Percentiles rank a stretch among this genome's conserved stretches.
phyloP scores from a whole-genome alignment of 2,329 filamentous ascomycete genomes.

The Scedosporium boydii region DNA sequence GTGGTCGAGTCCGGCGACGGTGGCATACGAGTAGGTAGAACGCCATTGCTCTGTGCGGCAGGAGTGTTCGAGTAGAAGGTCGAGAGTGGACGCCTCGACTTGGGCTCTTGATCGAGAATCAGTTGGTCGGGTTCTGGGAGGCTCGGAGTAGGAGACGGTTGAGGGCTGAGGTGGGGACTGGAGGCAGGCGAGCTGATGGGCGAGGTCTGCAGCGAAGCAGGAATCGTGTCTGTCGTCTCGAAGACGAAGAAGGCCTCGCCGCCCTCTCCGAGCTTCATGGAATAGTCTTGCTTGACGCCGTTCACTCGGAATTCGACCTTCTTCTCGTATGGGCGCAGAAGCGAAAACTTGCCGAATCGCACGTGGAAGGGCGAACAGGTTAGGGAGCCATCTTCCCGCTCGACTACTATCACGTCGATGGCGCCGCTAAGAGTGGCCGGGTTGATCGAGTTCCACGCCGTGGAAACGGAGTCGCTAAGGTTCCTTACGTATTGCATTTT shows the following conservation, averaged over 20 bases:
- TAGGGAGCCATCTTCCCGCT: slow-evolving; percentile 83
- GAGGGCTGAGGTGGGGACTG: slow-evolving; percentile 58
- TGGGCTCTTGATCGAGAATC: slow-evolving; percentile 49
- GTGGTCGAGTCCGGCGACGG: slow-evolving; percentile 2
- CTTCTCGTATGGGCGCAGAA: slow-evolving; percentile 91
- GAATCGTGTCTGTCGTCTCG: slow-evolving; percentile 84
- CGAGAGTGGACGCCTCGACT: slow-evolving; percentile 30
- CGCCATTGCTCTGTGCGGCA: not conserved
- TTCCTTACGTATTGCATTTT: slow-evolving; percentile 97
- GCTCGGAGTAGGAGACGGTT: slow-evolving; percentile 12
- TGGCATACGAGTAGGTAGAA: not conserved
- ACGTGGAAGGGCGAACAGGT: slow-evolving; percentile 97
- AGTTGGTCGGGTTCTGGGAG: slow-evolving; percentile 63
- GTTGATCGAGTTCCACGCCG: slow-evolving; percentile 99
- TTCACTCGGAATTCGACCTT: slow-evolving; percentile 99
- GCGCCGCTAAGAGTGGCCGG: slow-evolving; percentile 93
- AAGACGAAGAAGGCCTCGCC: slow-evolving; percentile 99
- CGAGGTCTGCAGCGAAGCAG: slow-evolving; percentile 89
- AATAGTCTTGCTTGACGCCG: slow-evolving; percentile 79
- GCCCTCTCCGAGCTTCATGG: slow-evolving; percentile 97
- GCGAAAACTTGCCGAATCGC: slow-evolving; percentile 95
- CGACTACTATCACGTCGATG: slow-evolving; percentile 97
- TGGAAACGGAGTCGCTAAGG: slow-evolving; percentile 89
- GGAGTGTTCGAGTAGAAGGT: slow-evolving; percentile 16
- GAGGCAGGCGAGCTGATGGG: slow-evolving; percentile 83